Evolutionary conservation across 352 stramenopile genomes (phyloP).

Genomic region (Pilasporangium apinafurcum): DNA sequence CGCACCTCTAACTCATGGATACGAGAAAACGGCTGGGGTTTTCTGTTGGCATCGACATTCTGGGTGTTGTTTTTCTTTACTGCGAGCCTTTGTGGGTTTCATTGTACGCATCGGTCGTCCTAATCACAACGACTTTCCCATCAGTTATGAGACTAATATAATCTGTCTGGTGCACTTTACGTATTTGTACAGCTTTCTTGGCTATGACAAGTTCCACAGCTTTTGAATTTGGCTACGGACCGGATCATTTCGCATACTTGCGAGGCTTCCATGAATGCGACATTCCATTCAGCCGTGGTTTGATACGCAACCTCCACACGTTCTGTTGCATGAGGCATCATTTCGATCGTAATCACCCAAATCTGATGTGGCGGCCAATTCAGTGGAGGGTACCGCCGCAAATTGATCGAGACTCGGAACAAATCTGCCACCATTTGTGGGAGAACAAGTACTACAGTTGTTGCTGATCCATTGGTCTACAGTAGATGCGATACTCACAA

Average conservation of each 20-base stretch:
- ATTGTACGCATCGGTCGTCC: no score
- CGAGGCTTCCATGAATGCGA: slow-evolving; percentile 52
- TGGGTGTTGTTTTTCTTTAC: slow-evolving; percentile 19
- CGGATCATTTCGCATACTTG: slow-evolving; percentile 59
- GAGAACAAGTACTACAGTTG: slow-evolving; percentile 67
- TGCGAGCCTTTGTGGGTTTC: slow-evolving; percentile 26
- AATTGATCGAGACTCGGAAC: slow-evolving; percentile 37
- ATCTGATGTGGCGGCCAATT: slow-evolving; percentile 11
- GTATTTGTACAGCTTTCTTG: slow-evolving; percentile 30
- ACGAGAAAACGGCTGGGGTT: slow-evolving; percentile 7
- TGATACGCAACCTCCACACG: slow-evolving; percentile 22
- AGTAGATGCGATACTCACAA: no score
- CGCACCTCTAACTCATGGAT: slow-evolving; percentile 13
- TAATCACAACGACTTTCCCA: no score
- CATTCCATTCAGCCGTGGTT: slow-evolving; percentile 54
- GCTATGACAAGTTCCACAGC: slow-evolving; percentile 59
- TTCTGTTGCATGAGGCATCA: slow-evolving; percentile 23
- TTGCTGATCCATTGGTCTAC: slow-evolving; percentile 25
- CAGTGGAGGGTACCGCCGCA: slow-evolving; percentile 14
- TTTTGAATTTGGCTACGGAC: slow-evolving; percentile 54
- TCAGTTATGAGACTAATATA: neutral
- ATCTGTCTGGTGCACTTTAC: neutral
- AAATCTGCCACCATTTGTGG: slow-evolving; percentile 45
- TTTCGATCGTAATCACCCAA: neutral
- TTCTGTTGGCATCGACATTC: slow-evolving; percentile 15